Percentiles rank a stretch among this genome's conserved stretches.
phyloP scores from a whole-genome alignment of 164 flowering plant species.

The Umbellularia californica region DNA sequence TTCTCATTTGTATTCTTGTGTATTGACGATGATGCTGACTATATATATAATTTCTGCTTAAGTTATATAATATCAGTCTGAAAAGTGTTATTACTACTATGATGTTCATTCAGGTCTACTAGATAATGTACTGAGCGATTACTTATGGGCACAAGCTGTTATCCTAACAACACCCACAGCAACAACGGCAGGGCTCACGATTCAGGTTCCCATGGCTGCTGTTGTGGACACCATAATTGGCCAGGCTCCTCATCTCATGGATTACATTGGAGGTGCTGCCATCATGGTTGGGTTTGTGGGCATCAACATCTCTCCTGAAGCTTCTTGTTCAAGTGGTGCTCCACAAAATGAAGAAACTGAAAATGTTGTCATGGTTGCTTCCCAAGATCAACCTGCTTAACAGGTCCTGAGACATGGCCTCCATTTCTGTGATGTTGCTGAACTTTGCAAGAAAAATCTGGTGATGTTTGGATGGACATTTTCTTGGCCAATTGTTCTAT shows the following conservation, averaged over 20 bases:
- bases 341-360: constrained; percentile 33
- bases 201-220: constrained; percentile 94
- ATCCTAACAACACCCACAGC: constrained; percentile 88
- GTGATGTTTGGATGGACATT: background rate
- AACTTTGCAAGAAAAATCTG: background rate
- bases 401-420: background rate
- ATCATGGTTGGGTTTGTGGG: constrained; percentile 82
- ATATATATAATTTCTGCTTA: background rate
- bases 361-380: background rate
- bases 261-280: constrained; percentile 78
- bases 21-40: background rate
- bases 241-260: constrained; percentile 62
- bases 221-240: constrained; percentile 75
- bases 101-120: constrained; percentile 62
- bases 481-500: background rate
- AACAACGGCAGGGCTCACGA: constrained; percentile 94
- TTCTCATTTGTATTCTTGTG: background rate
- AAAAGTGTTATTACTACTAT: background rate
- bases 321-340: constrained; percentile 33
- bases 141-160: constrained; percentile 94
- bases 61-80: background rate
- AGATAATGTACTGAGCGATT: constrained; percentile 94
- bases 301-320: constrained; percentile 67
- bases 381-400: background rate
- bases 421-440: background rate